Conservation (phyloP, 2,329 filamentous ascomycete genomes). For the Sarocladiaceae sp. region DNA sequence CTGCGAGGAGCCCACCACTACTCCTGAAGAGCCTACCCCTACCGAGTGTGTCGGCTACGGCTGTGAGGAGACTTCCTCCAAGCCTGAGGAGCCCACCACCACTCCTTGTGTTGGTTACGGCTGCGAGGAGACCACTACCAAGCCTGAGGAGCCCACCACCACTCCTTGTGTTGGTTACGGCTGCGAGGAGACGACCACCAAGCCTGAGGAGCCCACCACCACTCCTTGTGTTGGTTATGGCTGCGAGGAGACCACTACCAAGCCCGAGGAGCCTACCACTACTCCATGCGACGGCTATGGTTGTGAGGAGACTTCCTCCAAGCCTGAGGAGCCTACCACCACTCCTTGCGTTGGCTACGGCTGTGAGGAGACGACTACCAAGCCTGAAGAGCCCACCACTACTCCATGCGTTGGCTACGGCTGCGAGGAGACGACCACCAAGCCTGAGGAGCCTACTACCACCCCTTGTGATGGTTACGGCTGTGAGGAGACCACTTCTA, state of each 20-base stretch:
- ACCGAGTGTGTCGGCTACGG: not conserved
- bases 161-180: not conserved
- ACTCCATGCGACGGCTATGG: not conserved
- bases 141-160: constrained; percentile 8
- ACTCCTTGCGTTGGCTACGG: constrained; percentile 17
- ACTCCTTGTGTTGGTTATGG: constrained; percentile 17
- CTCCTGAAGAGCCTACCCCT: constrained; percentile 10
- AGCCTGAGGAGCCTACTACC: constrained; percentile 23
- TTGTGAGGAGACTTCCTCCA: constrained; percentile 10
- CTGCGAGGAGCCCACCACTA: constrained; percentile 11
- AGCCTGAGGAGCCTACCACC: constrained; percentile 15
- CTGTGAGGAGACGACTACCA: constrained; percentile 1
- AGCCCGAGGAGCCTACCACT: constrained; percentile 15
- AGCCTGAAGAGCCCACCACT: not conserved
- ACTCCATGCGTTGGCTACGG: not conserved
- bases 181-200: constrained; percentile 24
- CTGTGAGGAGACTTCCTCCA: not conserved
- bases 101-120: not conserved
- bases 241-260: constrained; percentile 16
- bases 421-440: constrained; percentile 25
- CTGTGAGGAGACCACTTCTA: constrained; percentile 14
- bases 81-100: not conserved
- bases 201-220: constrained; percentile 15
- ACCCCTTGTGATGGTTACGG: constrained; percentile 17
- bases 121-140: not conserved